These are phyloP conservation scores for Kwoniella dejecticola DNA, from an alignment of 768 basidiomycete species.

Conservation along the genomic window DNA sequence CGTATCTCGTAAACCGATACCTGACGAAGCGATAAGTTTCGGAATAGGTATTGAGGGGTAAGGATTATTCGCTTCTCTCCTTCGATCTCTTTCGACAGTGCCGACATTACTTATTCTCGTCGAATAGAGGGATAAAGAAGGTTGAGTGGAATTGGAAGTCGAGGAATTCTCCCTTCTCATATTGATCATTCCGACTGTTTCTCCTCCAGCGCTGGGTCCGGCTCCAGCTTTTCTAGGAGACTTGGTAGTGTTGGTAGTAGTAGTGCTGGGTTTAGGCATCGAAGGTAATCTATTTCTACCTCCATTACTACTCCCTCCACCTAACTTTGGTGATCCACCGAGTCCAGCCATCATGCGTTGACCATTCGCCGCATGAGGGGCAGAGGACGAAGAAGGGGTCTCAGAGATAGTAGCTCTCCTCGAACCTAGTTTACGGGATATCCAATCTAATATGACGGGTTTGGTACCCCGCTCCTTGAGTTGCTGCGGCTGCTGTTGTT, in stretches of 20 bases:
- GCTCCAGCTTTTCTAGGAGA: no score
- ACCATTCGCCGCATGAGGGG: neutral
- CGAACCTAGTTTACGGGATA: conserved; percentile 41
- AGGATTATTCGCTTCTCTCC: conserved; percentile 46
- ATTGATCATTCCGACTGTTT: conserved; percentile 1
- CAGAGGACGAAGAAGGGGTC: neutral
- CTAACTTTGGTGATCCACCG: conserved; percentile 5
- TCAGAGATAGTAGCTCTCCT: conserved; percentile 35
- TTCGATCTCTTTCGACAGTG: conserved; percentile 18
- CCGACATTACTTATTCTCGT: conserved; percentile 2
- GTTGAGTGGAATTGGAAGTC: conserved; percentile 4
- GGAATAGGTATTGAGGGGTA: conserved; percentile 44
- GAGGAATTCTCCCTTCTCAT: conserved; percentile 9
- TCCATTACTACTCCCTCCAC: neutral
- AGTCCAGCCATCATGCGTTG: no score
- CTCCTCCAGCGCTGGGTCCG: neutral
- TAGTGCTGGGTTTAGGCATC: conserved; percentile 1
- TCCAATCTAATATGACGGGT: conserved; percentile 46
- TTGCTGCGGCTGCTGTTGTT: conserved; percentile 17
- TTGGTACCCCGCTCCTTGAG: conserved; percentile 25
- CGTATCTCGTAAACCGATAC: neutral
- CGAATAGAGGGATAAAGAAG: conserved; percentile 19
- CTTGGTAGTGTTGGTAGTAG: no score
- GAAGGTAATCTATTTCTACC: conserved; percentile 11
- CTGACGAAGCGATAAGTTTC: conserved; percentile 1